phyloP scores from a whole-genome alignment of 805 yeast genomes.

The Wickerhamomyces xylosicus region DNA sequence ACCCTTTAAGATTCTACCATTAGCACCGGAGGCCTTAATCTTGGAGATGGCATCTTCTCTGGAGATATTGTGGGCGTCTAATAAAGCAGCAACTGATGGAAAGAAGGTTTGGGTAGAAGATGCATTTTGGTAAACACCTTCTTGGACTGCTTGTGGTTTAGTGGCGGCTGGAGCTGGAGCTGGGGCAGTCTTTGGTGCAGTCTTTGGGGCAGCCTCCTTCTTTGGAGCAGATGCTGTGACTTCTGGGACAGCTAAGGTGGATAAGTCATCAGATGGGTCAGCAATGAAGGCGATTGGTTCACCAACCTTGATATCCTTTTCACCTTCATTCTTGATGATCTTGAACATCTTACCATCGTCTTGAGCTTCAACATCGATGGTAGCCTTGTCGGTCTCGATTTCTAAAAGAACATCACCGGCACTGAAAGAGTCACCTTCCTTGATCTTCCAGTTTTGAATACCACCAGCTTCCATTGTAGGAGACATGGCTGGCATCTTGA shows the following conservation, averaged over 20 bases:
- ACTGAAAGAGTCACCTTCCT: conserved; percentile 60
- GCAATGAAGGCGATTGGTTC: conserved; percentile 81
- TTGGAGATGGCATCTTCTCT: conserved; percentile 58
- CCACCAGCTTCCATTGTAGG: conserved; percentile 98
- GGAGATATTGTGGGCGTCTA: conserved; percentile 54
- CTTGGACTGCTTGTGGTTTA: conserved; percentile 12
- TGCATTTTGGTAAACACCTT: conserved; percentile 31
- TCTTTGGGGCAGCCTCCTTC: conserved; percentile 4
- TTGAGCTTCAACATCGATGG: conserved; percentile 76
- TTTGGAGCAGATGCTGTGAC: conserved; percentile 12
- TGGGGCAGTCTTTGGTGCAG: conserved; percentile 5
- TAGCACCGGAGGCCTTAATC: conserved; percentile 80
- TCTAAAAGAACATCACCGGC: conserved; percentile 80
- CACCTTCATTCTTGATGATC: conserved; percentile 60
- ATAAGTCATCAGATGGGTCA: conserved; percentile 77
- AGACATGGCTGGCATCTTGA: conserved; percentile 97
- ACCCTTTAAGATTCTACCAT: conserved; percentile 82
- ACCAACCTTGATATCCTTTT: conserved; percentile 76
- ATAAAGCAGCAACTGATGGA: conserved; percentile 69
- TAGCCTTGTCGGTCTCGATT: conserved; percentile 82
- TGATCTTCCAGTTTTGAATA: conserved; percentile 78
- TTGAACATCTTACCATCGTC: conserved; percentile 90
- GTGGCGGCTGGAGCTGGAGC: conserved; percentile 4
- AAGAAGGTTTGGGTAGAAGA: conserved; percentile 54
- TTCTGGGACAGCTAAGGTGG: conserved; percentile 48